Evolutionary conservation across 2,329 filamentous ascomycete species (phyloP), one percentile per base, ranked within the genome.

Genomic region (Fusarium pseudograminearum): DNA sequence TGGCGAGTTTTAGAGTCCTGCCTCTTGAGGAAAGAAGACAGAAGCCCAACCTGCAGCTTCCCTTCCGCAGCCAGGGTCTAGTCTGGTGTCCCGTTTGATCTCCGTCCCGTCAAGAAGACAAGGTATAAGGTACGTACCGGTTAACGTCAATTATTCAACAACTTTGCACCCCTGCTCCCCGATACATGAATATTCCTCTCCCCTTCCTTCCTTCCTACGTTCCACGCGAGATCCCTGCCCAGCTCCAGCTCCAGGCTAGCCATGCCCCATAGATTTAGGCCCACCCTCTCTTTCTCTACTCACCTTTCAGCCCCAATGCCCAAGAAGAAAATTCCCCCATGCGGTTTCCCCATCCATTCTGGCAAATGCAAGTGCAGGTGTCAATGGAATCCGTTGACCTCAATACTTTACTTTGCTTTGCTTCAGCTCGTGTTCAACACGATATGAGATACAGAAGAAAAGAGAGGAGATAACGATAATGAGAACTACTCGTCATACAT

Each of bases 301-400:
- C 53, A 70, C 59, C 53, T 64, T 69, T 69, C 69, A 73, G 69
- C 69, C 71, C 69, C 71, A 70, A 70, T 71, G 67, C 70, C 65
- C 52, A 62, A 72, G 57, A 54, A 61, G 52, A 67, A 70, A 72
- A 63, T 50, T 57, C 64, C 47, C 68, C 70, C 70, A 72, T 70
- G 69, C 57, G 46, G 64, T 61, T 65, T 60, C 68, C 65, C 69
- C 69, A 73, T 72, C 63, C 71, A 70, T 71, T 61, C 41, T 28
- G 38, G 57, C 34, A 45, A 36, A 44, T 48, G 57, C 51, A 68
- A 46, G 42, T 36, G 52, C 52, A 47, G 24, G 31, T 47, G 30
- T 28, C 30, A 45, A 54, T 55, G 45, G 36, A 64, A 52, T 65
- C 36, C 46, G 47, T 64, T 64, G 64, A 59, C 61, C 52, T 65